Conservation (phyloP, 306 rosid genomes). For the Lathyrus tuberosus region DNA sequence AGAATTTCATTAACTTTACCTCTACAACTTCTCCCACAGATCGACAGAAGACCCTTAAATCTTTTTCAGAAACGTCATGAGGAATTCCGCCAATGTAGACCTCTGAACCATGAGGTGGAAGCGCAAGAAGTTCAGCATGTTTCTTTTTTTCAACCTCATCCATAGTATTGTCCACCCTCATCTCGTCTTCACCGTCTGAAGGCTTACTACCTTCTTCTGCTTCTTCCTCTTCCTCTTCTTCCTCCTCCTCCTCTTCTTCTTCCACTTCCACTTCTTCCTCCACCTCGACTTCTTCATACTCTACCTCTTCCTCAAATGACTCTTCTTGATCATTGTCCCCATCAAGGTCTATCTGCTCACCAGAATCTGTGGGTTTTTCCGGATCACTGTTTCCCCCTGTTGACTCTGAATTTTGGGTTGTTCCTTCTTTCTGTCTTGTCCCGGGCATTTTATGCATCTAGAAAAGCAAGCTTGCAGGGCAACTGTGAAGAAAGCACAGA, state of each 20-base stretch:
- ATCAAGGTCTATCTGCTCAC: constrained; percentile 75
- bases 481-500: constrained; percentile 74
- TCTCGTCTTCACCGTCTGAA: constrained; percentile 38
- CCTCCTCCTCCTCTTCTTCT: constrained; percentile 56
- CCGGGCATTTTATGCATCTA: constrained; percentile 72
- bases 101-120: constrained; percentile 80
- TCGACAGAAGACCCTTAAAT: constrained; percentile 64
- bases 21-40: constrained; percentile 69
- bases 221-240: constrained; percentile 49
- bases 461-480: constrained; percentile 70
- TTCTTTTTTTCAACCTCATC: constrained; percentile 53
- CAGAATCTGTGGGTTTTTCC: constrained; percentile 57
- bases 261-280: constrained; percentile 64
- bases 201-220: constrained; percentile 38
- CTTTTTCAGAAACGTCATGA: constrained; percentile 57
- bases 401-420: constrained; percentile 43
- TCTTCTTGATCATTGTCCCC: constrained; percentile 69
- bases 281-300: constrained; percentile 76
- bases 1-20: constrained; percentile 47
- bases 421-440: constrained; percentile 45
- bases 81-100: constrained; percentile 79
- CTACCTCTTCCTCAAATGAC: constrained; percentile 65
- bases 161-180: constrained; percentile 36
- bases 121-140: constrained; percentile 73
- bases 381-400: constrained; percentile 47